Evolutionary conservation across 768 basidiomycete species (phyloP).

Genomic region (Boletus sensibilis): DNA sequence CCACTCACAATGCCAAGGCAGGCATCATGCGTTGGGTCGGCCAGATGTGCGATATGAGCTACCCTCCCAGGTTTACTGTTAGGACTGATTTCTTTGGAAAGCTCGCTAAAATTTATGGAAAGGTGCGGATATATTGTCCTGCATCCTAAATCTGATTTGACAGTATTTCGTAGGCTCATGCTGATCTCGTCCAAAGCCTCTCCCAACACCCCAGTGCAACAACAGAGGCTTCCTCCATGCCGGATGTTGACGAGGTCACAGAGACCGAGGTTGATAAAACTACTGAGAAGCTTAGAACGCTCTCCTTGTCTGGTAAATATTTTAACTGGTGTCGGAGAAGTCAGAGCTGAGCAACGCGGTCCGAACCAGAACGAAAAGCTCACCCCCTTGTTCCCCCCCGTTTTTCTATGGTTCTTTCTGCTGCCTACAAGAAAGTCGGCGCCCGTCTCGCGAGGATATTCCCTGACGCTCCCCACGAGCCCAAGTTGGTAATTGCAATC

Average conservation of each 20-base stretch:
- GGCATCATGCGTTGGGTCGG: not conserved
- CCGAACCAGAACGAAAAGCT: not conserved
- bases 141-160: not conserved
- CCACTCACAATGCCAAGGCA: not conserved
- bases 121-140: not conserved
- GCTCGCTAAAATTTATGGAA: not conserved
- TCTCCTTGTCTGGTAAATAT: not conserved
- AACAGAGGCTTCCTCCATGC: no score
- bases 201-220: no score
- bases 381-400: not conserved
- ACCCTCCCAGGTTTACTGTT: not conserved
- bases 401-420: not conserved
- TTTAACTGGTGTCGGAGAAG: not conserved
- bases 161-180: not conserved
- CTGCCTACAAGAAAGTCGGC: not conserved
- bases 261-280: no score
- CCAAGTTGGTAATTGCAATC: not conserved
- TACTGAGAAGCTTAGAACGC: not conserved
- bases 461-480: not conserved
- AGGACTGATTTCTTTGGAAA: not conserved
- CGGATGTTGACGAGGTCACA: no score
- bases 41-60: not conserved
- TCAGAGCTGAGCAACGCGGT: not conserved
- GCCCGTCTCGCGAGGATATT: not conserved
- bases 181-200: not conserved